A percentile compares a stretch with the other conserved stretches of the same genome.
Conservation (phyloP, 495 filamentous ascomycete species). For the Neurospora pannonica region DNA sequence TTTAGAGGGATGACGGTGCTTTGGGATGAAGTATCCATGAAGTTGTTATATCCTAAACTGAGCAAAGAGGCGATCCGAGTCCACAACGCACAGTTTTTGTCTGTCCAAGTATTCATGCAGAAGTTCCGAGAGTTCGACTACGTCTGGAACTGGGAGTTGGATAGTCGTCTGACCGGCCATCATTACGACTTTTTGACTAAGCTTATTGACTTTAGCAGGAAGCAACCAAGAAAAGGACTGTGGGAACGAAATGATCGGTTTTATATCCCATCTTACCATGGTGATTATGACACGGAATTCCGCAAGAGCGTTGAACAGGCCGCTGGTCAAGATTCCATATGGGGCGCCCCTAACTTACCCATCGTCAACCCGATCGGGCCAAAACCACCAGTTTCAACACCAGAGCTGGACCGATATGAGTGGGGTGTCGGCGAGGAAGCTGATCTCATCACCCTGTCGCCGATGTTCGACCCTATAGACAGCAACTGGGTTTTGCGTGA, state of each 20-base stretch:
- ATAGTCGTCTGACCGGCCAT: conserved; percentile 62
- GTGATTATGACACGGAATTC: conserved; percentile 46
- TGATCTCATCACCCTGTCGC: conserved; percentile 61
- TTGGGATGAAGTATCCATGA: conserved; percentile 52
- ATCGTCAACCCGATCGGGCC: conserved; percentile 52
- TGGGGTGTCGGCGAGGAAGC: conserved; percentile 74
- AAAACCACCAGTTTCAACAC: conserved; percentile 40
- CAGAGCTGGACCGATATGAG: conserved; percentile 51
- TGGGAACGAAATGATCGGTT: conserved; percentile 70
- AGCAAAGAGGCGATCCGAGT: conserved; percentile 28
- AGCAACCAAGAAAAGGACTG: conserved; percentile 56
- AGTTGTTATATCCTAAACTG: conserved; percentile 48
- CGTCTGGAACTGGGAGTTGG: conserved; percentile 71
- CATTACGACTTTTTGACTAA: conserved; percentile 60
- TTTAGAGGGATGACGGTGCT: conserved; percentile 58
- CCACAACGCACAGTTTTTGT: conserved; percentile 45
- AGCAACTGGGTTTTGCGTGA: conserved; percentile 55
- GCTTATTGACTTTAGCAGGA: conserved; percentile 46
- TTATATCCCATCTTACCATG: conserved; percentile 58
- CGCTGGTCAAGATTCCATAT: conserved; percentile 41
- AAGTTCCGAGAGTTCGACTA: conserved; percentile 63
- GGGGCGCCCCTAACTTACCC: conserved; percentile 48
- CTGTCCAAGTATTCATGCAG: conserved; percentile 56
- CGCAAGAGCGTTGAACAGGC: conserved; percentile 38
- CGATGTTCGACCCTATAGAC: conserved; percentile 57